These are phyloP conservation scores for Elsinoe batatas DNA, from an alignment of 2,329 filamentous ascomycete genomes.

Conservation along the genomic window DNA sequence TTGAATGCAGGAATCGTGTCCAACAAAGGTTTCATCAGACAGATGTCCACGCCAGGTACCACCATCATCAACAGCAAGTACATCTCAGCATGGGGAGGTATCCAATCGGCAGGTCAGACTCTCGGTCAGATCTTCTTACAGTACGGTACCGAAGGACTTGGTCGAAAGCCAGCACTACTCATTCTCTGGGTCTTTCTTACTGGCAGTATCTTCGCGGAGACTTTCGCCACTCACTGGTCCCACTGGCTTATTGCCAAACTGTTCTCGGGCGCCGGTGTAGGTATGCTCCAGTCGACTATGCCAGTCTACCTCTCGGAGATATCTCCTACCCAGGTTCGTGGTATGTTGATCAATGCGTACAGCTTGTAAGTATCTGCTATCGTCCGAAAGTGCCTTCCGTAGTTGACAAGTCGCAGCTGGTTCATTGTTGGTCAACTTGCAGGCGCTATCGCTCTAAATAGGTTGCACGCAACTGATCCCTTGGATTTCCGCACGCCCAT, in stretches of 20 bases:
- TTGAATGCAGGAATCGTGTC: constrained; percentile 31
- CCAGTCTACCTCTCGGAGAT: constrained; percentile 36
- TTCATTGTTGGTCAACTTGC: constrained; percentile 36
- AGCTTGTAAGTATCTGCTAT: constrained; percentile 25
- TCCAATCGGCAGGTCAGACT: constrained; percentile 33
- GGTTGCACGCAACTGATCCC: constrained; percentile 22
- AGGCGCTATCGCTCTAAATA: constrained; percentile 33
- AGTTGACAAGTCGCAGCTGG: constrained; percentile 24
- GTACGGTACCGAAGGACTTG: constrained; percentile 28
- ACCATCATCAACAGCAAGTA: constrained; percentile 29
- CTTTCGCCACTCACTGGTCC: constrained; percentile 29
- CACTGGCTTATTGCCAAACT: constrained; percentile 31
- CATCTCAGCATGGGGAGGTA: constrained; percentile 32
- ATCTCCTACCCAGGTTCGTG: constrained; percentile 33
- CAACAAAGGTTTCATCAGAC: constrained; percentile 34
- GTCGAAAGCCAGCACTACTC: constrained; percentile 30
- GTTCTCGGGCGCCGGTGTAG: constrained; percentile 32
- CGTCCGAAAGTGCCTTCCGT: constrained; percentile 13
- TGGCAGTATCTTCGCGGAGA: constrained; percentile 31
- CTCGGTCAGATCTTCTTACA: constrained; percentile 25
- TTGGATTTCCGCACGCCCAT: constrained; percentile 33
- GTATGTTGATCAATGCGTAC: constrained; percentile 33
- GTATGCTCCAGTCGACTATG: constrained; percentile 34
- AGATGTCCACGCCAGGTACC: constrained; percentile 26
- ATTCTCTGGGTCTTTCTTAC: constrained; percentile 29